phyloP scores from a whole-genome alignment of 1,284 basidiomycete genomes.

The Volvariella surrecta region DNA sequence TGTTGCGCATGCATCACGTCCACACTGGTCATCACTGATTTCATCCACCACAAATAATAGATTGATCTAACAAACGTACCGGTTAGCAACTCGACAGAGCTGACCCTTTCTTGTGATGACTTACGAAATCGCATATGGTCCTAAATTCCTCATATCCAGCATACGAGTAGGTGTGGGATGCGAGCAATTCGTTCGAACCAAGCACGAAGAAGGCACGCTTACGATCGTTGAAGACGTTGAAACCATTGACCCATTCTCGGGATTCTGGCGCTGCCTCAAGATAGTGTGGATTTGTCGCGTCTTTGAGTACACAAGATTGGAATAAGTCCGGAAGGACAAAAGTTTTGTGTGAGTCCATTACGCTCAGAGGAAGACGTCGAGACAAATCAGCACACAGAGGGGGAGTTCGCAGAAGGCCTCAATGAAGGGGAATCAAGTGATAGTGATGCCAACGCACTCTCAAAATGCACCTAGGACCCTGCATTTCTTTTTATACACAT shows the following conservation, averaged over 20 bases:
- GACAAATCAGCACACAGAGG: not conserved
- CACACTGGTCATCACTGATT: constrained; percentile 59
- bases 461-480: too few species aligned
- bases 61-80: constrained; percentile 32
- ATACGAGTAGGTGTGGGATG: constrained; percentile 54
- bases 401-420: not conserved
- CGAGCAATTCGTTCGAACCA: constrained; percentile 53
- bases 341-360: constrained; percentile 23
- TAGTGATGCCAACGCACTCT: not conserved
- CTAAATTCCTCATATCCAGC: constrained; percentile 50
- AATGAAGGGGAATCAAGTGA: not conserved
- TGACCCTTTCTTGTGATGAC: constrained; percentile 11
- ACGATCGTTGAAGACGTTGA: constrained; percentile 48
- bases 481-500: too few species aligned
- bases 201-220: constrained; percentile 54
- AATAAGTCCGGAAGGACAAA: constrained; percentile 53
- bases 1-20: constrained; percentile 43
- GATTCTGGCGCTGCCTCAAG: constrained; percentile 45
- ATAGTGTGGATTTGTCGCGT: constrained; percentile 45
- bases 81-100: constrained; percentile 3
- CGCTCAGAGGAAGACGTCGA: constrained; percentile 9
- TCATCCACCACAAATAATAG: constrained; percentile 64
- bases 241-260: constrained; percentile 53
- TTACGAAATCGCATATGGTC: constrained; percentile 51
- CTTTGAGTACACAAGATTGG: constrained; percentile 36